Percentiles rank a stretch among this genome's conserved stretches.
Evolutionary conservation across 2,329 filamentous ascomycete species (phyloP).

Genomic region (Monosporascus sp.): DNA sequence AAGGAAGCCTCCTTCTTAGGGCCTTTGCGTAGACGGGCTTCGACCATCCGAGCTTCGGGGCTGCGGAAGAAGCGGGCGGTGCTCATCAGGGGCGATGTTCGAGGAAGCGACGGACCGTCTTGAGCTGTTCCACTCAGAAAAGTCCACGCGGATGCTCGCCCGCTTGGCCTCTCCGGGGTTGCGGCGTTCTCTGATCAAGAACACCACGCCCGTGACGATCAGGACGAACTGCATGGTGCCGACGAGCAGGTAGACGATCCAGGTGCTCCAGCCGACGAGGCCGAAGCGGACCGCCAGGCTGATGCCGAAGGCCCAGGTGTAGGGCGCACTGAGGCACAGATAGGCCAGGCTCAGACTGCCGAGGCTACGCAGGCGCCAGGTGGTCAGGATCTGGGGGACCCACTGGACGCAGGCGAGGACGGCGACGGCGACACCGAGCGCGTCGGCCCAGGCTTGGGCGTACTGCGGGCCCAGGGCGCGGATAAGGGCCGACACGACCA

Average conservation of each 20-base stretch:
- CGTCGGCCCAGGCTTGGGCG: conserved; percentile 15
- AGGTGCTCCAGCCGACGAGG: conserved; percentile 13
- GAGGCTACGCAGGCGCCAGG: conserved; percentile 10
- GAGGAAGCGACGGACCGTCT: conserved; percentile 2
- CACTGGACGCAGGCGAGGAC: conserved; percentile 16
- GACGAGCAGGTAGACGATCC: conserved; percentile 16
- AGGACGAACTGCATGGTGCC: conserved; percentile 16
- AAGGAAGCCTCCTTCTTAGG: too few relatives aligned
- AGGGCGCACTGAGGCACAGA: conserved; percentile 11
- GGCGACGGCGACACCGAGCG: conserved; percentile 13
- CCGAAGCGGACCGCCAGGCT: conserved; percentile 13
- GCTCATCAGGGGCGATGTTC: conserved; percentile 4
- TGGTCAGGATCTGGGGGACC: conserved; percentile 14
- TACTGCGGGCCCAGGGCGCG: conserved; percentile 8
- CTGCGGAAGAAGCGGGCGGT: conserved; percentile 1
- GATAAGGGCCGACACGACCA: conserved; percentile 13
- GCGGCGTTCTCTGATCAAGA: conserved; percentile 8
- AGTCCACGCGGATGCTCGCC: conserved; percentile 3
- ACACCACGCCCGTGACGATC: conserved; percentile 12
- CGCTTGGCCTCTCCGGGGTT: conserved; percentile 1
- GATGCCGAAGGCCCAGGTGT: conserved; percentile 21
- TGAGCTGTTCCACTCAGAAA: conserved; percentile 3
- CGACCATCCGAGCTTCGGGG: too few relatives aligned
- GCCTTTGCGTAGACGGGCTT: too few relatives aligned
- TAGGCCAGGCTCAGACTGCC: conserved; percentile 14